A percentile compares a stretch with the other conserved stretches of the same genome.
Evolutionary conservation across 169 alveolate species (phyloP).

Genomic region (Cryptosporidium parvum): DNA sequence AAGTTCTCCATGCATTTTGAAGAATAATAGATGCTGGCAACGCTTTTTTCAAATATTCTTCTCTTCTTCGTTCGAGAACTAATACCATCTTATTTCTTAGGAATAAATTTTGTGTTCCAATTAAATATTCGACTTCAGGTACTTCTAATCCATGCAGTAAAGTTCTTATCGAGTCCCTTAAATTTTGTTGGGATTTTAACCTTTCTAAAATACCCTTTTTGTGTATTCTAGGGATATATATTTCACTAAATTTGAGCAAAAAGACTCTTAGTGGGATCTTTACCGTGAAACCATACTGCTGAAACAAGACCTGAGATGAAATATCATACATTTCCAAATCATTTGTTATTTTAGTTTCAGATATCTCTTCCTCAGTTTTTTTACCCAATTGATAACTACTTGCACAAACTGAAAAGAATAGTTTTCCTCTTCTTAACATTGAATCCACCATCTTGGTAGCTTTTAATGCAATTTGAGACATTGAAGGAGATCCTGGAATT

Average conservation of each 20-base stretch:
- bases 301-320: constrained; percentile 56
- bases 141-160: constrained; percentile 56
- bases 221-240: constrained; percentile 66
- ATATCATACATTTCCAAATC: constrained; percentile 57
- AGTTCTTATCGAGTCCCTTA: constrained; percentile 44
- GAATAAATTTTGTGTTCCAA: constrained; percentile 48
- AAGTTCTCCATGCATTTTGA: constrained; percentile 75
- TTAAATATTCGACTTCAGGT: constrained; percentile 67
- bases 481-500: constrained; percentile 72
- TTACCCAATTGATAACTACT: constrained; percentile 37
- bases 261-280: constrained; percentile 52
- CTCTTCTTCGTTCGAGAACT: constrained; percentile 70
- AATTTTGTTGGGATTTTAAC: constrained; percentile 41
- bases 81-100: constrained; percentile 64
- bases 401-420: constrained; percentile 27
- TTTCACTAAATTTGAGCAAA: constrained; percentile 64
- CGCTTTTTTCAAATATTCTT: constrained; percentile 51
- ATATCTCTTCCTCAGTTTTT: constrained; percentile 39
- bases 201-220: constrained; percentile 62
- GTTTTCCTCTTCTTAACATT: constrained; percentile 31
- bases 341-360: constrained; percentile 13
- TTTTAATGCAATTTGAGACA: constrained; percentile 62
- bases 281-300: constrained; percentile 66
- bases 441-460: constrained; percentile 20
- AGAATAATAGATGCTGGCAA: constrained; percentile 61